These are phyloP conservation scores for Cystoderma amianthinum DNA, from an alignment of 768 basidiomycete species.

Conservation along the genomic window DNA sequence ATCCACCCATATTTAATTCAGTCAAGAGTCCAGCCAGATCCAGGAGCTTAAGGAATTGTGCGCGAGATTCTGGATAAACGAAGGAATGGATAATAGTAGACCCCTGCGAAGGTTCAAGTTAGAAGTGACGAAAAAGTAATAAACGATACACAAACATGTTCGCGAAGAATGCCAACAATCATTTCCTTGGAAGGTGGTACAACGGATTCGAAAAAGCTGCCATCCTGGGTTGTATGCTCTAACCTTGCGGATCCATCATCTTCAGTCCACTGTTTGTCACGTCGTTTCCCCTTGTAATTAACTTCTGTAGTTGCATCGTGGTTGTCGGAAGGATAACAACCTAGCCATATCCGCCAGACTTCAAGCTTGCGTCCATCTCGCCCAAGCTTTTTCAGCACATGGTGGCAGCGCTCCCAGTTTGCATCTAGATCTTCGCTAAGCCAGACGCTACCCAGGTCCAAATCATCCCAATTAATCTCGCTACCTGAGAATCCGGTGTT, in stretches of 20 bases:
- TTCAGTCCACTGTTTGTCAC: conserved; percentile 38
- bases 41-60: conserved; percentile 53
- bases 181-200: conserved; percentile 28
- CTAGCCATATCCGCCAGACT: conserved; percentile 70
- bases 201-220: conserved; percentile 13
- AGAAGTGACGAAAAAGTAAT: too few species aligned
- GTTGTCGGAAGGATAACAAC: conserved; percentile 23
- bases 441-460: conserved; percentile 43
- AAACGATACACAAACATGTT: conserved; percentile 44
- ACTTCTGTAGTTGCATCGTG: conserved; percentile 11
- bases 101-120: conserved; percentile 42
- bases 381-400: conserved; percentile 43
- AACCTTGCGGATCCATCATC: conserved; percentile 28
- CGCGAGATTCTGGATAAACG: conserved; percentile 72
- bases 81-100: conserved; percentile 50
- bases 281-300: conserved; percentile 27
- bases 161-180: conserved; percentile 44
- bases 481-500: conserved; percentile 3
- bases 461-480: conserved; percentile 11
- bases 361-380: conserved; percentile 73
- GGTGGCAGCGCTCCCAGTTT: conserved; percentile 56
- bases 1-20: conserved; percentile 23
- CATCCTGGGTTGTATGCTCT: conserved; percentile 11
- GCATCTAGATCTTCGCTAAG: conserved; percentile 35
- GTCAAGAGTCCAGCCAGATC: conserved; percentile 34